Conservation (phyloP, 345 rosid species). For the Euphorbia pulcherrima region DNA sequence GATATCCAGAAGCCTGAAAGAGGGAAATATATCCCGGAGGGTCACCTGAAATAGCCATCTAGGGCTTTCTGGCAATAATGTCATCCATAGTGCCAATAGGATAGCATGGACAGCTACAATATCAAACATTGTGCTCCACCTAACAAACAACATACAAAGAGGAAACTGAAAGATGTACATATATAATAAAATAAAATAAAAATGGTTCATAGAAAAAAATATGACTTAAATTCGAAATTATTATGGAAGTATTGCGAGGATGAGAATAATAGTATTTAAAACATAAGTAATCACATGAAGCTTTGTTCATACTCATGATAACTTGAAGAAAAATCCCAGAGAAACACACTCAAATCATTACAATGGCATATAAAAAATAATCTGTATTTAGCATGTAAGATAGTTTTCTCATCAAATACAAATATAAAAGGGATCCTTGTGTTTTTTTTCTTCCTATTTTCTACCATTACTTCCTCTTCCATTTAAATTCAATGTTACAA, state of each 20-base stretch:
- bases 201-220: neutral
- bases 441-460: neutral
- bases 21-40: conserved; percentile 3
- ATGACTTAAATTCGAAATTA: neutral
- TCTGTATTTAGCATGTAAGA: neutral
- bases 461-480: neutral
- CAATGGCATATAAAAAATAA: neutral
- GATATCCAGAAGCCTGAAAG: conserved; percentile 5
- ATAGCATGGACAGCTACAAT: conserved; percentile 76
- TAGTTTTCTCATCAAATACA: too few relatives aligned
- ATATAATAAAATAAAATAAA: neutral
- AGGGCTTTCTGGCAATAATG: conserved; percentile 95
- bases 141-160: conserved; percentile 27
- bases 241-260: neutral
- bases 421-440: neutral
- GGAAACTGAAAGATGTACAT: neutral
- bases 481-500: neutral
- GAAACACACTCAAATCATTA: too few relatives aligned
- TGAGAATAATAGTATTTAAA: neutral
- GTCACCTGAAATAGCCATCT: conserved; percentile 97
- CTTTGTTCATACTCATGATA: neutral
- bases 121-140: conserved; percentile 99
- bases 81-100: conserved; percentile 81
- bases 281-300: neutral
- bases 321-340: too few relatives aligned